phyloP scores from a whole-genome alignment of 2,329 filamentous ascomycete species.

The Phaeosphaeria sp. region DNA sequence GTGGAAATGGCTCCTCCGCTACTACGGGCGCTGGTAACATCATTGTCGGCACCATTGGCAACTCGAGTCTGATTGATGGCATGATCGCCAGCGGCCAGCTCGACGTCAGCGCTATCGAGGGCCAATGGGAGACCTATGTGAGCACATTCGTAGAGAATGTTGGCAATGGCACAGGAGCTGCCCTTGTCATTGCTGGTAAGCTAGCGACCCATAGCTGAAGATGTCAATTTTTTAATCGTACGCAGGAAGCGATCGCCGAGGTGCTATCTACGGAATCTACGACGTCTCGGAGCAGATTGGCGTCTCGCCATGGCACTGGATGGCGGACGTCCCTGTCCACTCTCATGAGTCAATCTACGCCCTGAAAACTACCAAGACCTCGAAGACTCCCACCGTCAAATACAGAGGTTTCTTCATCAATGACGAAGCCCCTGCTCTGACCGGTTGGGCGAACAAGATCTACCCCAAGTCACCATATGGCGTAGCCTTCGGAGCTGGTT shows the following conservation, averaged over 20 bases:
- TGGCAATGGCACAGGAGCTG: slow-evolving; percentile 61
- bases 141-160: slow-evolving; percentile 66
- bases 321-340: slow-evolving; percentile 66
- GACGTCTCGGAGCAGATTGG: slow-evolving; percentile 76
- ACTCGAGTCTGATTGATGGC: slow-evolving; percentile 66
- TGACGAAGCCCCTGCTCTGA: slow-evolving; percentile 72
- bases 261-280: slow-evolving; percentile 74
- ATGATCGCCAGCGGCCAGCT: slow-evolving; percentile 64
- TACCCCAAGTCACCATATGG: slow-evolving; percentile 56
- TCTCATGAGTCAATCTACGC: slow-evolving; percentile 63
- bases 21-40: slow-evolving; percentile 55
- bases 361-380: slow-evolving; percentile 60
- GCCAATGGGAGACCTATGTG: slow-evolving; percentile 74
- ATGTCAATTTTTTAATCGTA: slow-evolving; percentile 9
- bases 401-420: slow-evolving; percentile 76
- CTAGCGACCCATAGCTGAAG: neutral
- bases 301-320: slow-evolving; percentile 74
- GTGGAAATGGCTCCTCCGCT: slow-evolving; percentile 9
- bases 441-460: slow-evolving; percentile 69
- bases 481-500: slow-evolving; percentile 61
- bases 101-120: slow-evolving; percentile 63
- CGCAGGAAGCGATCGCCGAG: slow-evolving; percentile 65
- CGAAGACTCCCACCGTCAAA: slow-evolving; percentile 68
- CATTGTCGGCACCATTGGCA: slow-evolving; percentile 72
- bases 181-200: slow-evolving; percentile 69